Evolutionary conservation across 2,329 filamentous ascomycete genomes (phyloP), one percentile per base, ranked within the genome.

Genomic region (Escovopsis sp.): DNA sequence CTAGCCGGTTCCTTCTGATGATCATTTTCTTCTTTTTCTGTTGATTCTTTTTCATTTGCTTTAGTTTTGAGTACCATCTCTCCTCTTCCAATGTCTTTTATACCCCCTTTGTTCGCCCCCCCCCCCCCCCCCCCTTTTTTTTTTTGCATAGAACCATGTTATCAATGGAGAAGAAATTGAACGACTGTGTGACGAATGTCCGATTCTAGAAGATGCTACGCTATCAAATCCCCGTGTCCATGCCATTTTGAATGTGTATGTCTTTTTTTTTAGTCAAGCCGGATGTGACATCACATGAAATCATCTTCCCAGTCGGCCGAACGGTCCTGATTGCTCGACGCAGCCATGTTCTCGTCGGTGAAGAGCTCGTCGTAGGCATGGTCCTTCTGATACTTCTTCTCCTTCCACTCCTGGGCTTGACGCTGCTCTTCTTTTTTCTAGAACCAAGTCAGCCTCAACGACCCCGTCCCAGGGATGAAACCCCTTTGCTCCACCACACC

Each of bases 321-420:
- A 12, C 86, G 75, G 55, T 94, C 79, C 62, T 95, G 84, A 61
- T 98, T 98, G 65, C 81, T 94, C 42, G 78, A 77, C 16, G 61
- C 65, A 35, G 77, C 77, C 66, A 94, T 71, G 52, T 83, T 81
- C 44, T 94, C 84, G 41, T 93, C 86, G 5, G 74, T 77, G 60
- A 94, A 87, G 41, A 95, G 63, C 37, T 94, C 87, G 57, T 96
- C 91, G 60, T 98, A 98, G 2, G 88, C 89, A 63, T 98, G 89
- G n/a, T 94, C 87, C 64, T 91, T 91, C 62, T 94, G 85, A 72
- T 79, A 94, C 61, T 93, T 93, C 64, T 89, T 76, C 62, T 93
- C 81, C 61, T 85, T 83, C 49, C 85, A 74, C 66, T 95, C 85
- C 60, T 86, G 81, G 39, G 79, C 74, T 37, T 87, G 58, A 32